Evolutionary conservation across 2,329 filamentous ascomycete genomes (phyloP).

Genomic region (Pyrenophora seminiperda): DNA sequence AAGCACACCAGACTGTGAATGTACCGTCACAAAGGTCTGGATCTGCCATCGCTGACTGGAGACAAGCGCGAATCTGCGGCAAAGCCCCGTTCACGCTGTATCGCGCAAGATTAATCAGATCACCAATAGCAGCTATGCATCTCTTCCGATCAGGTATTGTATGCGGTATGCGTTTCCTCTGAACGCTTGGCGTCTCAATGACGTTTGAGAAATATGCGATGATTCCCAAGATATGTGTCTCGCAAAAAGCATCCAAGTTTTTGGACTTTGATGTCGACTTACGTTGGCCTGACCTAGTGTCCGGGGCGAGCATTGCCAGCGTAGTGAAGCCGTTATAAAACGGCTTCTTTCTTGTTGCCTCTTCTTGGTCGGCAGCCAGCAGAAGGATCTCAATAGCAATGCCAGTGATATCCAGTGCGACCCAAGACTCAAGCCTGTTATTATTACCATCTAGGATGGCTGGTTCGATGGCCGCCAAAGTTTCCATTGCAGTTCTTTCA

Average conservation of each 20-base stretch:
- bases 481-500: constrained; percentile 70
- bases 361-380: constrained; percentile 71
- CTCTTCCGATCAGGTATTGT: constrained; percentile 71
- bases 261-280: constrained; percentile 58
- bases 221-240: constrained; percentile 82
- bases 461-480: constrained; percentile 70
- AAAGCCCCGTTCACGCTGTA: constrained; percentile 76
- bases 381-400: constrained; percentile 84
- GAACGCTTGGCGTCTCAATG: constrained; percentile 68
- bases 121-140: constrained; percentile 81
- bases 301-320: constrained; percentile 52
- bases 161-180: constrained; percentile 53
- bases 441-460: constrained; percentile 66
- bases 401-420: constrained; percentile 75
- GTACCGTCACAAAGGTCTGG: constrained; percentile 76
- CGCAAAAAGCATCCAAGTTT: constrained; percentile 73
- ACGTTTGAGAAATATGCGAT: constrained; percentile 80
- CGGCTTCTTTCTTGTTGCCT: constrained; percentile 57
- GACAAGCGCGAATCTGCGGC: constrained; percentile 92
- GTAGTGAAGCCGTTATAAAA: constrained; percentile 57
- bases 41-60: constrained; percentile 80
- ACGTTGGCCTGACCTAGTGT: constrained; percentile 54
- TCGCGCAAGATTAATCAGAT: constrained; percentile 80
- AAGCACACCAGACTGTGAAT: constrained; percentile 81
- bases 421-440: constrained; percentile 67